Conservation (phyloP, 495 filamentous ascomycete genomes). For the Pyrenopolyporus hunteri region DNA sequence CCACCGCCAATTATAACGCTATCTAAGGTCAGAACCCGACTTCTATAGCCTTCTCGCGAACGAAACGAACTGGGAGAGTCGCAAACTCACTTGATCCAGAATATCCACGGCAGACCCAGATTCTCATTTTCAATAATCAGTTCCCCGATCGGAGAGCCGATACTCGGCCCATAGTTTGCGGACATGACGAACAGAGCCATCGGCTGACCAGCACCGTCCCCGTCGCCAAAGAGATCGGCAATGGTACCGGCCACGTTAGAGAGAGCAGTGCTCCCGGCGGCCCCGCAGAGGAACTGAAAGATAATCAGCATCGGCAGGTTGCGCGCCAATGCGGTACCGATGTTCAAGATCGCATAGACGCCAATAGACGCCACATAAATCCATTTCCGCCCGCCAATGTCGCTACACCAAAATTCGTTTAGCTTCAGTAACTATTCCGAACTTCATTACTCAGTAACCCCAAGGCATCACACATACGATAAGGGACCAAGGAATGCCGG, state of each 20-base stretch:
- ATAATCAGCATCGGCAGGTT: constrained; percentile 49
- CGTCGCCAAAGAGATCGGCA: constrained; percentile 46
- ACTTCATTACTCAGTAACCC: not conserved
- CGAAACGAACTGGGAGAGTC: not conserved
- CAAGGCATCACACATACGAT: constrained; percentile 27
- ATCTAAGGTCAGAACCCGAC: constrained; percentile 1
- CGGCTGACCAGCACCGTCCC: constrained; percentile 45
- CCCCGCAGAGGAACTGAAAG: constrained; percentile 47
- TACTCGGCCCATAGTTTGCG: constrained; percentile 45
- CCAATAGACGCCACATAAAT: constrained; percentile 45
- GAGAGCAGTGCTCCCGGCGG: constrained; percentile 46
- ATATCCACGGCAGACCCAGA: constrained; percentile 47
- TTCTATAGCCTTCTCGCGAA: not conserved
- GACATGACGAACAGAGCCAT: constrained; percentile 48
- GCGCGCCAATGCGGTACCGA: constrained; percentile 43
- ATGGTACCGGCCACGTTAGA: constrained; percentile 50
- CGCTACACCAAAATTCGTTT: constrained; percentile 27
- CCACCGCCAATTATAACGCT: constrained; percentile 43
- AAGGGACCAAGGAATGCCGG: constrained; percentile 40
- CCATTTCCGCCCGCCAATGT: constrained; percentile 50
- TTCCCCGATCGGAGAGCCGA: constrained; percentile 46
- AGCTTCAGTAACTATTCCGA: constrained; percentile 1
- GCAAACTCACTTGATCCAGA: constrained; percentile 43
- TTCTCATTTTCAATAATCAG: constrained; percentile 41
- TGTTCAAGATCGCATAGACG: constrained; percentile 44